These are phyloP conservation scores for Cyberlindnera subsufficiens DNA, from an alignment of 805 yeast species.

Conservation along the genomic window DNA sequence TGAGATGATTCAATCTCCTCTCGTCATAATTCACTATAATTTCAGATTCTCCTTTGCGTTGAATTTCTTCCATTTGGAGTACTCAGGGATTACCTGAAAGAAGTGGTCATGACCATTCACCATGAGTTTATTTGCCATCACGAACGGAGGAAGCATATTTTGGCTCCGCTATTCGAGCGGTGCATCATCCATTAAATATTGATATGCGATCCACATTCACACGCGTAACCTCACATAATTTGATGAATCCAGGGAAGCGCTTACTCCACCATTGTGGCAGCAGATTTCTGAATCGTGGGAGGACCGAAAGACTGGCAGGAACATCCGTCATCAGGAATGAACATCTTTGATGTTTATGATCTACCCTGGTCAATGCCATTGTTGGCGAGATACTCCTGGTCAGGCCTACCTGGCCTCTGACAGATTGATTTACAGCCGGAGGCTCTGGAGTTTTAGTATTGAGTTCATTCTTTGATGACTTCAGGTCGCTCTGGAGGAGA, in stretches of 20 bases:
- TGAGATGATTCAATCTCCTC: constrained; percentile 90
- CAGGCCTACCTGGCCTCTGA: too few species aligned
- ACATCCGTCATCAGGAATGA: too few species aligned
- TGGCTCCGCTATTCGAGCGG: constrained; percentile 38
- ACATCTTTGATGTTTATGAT: too few species aligned
- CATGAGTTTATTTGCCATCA: constrained; percentile 62
- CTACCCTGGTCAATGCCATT: too few species aligned
- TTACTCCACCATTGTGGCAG: constrained; percentile 16
- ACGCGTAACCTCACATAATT: constrained; percentile 38
- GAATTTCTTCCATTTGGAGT: constrained; percentile 36
- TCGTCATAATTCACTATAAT: constrained; percentile 75
- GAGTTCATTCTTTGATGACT: too few species aligned
- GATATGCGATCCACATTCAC: constrained; percentile 33
- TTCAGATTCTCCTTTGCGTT: constrained; percentile 54
- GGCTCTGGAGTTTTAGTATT: too few species aligned
- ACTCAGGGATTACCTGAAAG: constrained; percentile 69
- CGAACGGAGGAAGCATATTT: constrained; percentile 59
- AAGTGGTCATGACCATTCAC: constrained; percentile 66
- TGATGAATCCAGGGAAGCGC: constrained; percentile 35
- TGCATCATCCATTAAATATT: constrained; percentile 14
- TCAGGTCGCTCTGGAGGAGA: too few species aligned
- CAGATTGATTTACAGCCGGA: too few species aligned
- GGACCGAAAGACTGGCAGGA: constrained; percentile 31
- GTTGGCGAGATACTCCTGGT: too few species aligned
- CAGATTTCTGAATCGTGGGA: constrained; percentile 25